Conservation (phyloP, 495 filamentous ascomycete genomes). For the Tirmania nivea region DNA sequence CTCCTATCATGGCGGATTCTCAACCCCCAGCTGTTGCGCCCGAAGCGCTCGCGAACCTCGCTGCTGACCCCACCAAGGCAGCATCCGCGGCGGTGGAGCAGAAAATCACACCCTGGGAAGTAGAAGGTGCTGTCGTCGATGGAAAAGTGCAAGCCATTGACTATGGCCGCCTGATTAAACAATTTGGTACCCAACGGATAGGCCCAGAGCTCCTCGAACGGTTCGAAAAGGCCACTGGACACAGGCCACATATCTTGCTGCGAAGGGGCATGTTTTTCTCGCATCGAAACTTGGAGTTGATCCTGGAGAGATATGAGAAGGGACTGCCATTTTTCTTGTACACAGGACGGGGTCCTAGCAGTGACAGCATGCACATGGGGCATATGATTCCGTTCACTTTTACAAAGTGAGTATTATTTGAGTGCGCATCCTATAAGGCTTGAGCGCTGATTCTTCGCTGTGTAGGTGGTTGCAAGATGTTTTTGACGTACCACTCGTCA, state of each 20-base stretch:
- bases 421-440: not conserved
- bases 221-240: conserved; percentile 75
- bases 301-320: conserved; percentile 73
- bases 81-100: conserved; percentile 27
- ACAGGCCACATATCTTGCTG: conserved; percentile 68
- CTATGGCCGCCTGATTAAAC: conserved; percentile 35
- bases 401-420: conserved; percentile 41
- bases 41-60: conserved; percentile 7
- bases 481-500: conserved; percentile 77
- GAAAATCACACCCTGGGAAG: conserved; percentile 52
- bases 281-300: conserved; percentile 64
- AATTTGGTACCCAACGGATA: conserved; percentile 48
- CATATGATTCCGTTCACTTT: conserved; percentile 91
- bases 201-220: conserved; percentile 44
- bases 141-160: conserved; percentile 52
- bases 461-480: conserved; percentile 71
- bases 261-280: conserved; percentile 76
- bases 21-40: conserved; percentile 14
- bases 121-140: conserved; percentile 47
- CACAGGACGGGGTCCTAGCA: conserved; percentile 77
- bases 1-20: conserved; percentile 1
- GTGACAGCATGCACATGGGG: conserved; percentile 74
- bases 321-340: conserved; percentile 77
- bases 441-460: not conserved
- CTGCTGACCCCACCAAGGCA: conserved; percentile 8